These are phyloP conservation scores for Neoascochyta sp. DNA, from an alignment of 2,329 filamentous ascomycete genomes.

Conservation along the genomic window DNA sequence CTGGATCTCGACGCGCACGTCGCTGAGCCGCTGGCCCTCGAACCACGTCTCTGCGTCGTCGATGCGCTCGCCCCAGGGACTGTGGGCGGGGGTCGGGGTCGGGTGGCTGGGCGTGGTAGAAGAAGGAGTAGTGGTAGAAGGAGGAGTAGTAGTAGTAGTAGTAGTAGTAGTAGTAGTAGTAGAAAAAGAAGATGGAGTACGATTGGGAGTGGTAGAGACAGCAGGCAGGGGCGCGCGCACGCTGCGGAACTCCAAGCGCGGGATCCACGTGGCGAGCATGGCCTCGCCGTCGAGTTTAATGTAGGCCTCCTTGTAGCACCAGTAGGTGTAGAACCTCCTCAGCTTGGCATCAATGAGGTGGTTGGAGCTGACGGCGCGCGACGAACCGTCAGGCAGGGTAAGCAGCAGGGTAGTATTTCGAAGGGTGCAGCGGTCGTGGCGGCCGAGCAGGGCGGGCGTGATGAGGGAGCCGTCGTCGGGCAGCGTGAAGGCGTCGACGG, in stretches of 20 bases:
- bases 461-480: constrained; percentile 46
- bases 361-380: constrained; percentile 41
- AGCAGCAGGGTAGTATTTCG: constrained; percentile 40
- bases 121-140: too few relatives aligned
- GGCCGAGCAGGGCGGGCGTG: constrained; percentile 39
- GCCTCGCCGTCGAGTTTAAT: constrained; percentile 81
- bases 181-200: too few relatives aligned
- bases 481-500: constrained; percentile 40
- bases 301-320: constrained; percentile 76
- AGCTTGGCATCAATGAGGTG: constrained; percentile 59
- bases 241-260: constrained; percentile 63
- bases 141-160: too few relatives aligned
- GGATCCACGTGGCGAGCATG: constrained; percentile 68
- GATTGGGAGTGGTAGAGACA: too few relatives aligned
- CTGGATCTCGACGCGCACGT: constrained; percentile 56
- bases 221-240: constrained; percentile 56
- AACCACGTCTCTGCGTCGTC: constrained; percentile 51
- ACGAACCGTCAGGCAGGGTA: constrained; percentile 35
- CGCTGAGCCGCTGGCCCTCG: constrained; percentile 36
- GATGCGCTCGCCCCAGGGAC: constrained; percentile 46
- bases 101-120: constrained; percentile 47
- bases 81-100: constrained; percentile 43
- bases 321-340: constrained; percentile 70
- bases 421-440: constrained; percentile 42
- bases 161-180: too few relatives aligned